phyloP scores from a whole-genome alignment of 73 alveolate species.

The Durusdinium trenchii region DNA sequence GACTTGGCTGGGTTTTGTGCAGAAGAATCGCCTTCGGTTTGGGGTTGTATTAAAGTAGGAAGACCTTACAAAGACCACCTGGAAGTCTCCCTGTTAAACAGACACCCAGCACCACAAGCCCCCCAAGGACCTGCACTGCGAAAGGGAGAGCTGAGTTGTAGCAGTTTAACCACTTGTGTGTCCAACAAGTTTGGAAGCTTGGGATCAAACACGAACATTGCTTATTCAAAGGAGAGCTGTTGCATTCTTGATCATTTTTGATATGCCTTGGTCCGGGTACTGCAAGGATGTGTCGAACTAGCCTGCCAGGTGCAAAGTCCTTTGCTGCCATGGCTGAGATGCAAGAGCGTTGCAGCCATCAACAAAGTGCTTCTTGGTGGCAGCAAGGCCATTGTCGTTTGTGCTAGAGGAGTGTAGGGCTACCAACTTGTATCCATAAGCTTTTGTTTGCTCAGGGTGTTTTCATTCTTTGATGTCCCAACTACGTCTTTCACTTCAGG shows the following conservation, averaged over 20 bases:
- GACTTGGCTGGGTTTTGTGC: too few relatives aligned
- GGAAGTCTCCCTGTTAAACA: not conserved
- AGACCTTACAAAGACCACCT: not conserved
- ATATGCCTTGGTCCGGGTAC: not conserved
- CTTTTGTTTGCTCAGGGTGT: not conserved
- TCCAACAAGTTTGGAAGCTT: too few relatives aligned
- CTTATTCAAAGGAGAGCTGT: too few relatives aligned
- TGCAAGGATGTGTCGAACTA: not conserved
- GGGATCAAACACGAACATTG: too few relatives aligned
- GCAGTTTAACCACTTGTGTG: too few relatives aligned
- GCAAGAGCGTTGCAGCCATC: slow-evolving; percentile 78
- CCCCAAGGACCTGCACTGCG: too few relatives aligned
- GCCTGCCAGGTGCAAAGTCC: slow-evolving; percentile 62
- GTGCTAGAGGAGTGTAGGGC: not conserved
- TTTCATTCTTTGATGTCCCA: not conserved
- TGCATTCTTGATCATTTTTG: too few relatives aligned
- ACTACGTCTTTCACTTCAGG: not conserved
- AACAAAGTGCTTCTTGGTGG: slow-evolving; percentile 31
- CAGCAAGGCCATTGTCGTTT: too few relatives aligned
- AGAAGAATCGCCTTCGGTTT: too few relatives aligned
- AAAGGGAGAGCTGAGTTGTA: too few relatives aligned
- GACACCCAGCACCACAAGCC: too few relatives aligned
- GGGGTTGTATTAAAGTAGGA: not conserved
- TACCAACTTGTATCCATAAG: not conserved
- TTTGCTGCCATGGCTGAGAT: slow-evolving; percentile 83